Conservation (phyloP, 352 stramenopile species). For the Plasmopara viticola region DNA sequence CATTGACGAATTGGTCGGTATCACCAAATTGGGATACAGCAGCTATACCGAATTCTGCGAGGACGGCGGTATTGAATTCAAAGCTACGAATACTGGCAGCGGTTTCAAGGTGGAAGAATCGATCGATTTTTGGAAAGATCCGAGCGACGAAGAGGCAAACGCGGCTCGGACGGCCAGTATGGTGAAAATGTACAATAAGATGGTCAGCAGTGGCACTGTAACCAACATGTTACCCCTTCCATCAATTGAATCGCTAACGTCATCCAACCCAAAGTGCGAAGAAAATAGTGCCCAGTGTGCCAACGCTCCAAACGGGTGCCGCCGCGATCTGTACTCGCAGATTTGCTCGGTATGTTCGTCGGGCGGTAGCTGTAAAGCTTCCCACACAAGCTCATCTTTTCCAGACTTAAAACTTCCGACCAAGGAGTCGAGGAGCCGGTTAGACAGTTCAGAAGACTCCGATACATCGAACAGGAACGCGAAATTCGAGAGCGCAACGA, state of each 20-base stretch:
- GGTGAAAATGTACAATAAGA: slow-evolving; percentile 47
- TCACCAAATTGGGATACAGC: slow-evolving; percentile 49
- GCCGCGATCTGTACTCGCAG: slow-evolving; percentile 54
- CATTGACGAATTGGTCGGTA: slow-evolving; percentile 59
- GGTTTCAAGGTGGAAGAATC: slow-evolving; percentile 28
- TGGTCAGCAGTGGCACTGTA: slow-evolving; percentile 23
- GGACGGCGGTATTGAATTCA: slow-evolving; percentile 48
- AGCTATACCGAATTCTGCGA: slow-evolving; percentile 62
- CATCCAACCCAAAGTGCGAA: slow-evolving; percentile 61
- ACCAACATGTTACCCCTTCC: slow-evolving; percentile 48
- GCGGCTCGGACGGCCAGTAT: slow-evolving; percentile 30
- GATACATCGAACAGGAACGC: neutral
- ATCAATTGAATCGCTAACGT: slow-evolving; percentile 25
- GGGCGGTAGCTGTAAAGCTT: neutral
- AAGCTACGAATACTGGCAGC: slow-evolving; percentile 26
- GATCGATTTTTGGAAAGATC: slow-evolving; percentile 61
- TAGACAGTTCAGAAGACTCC: neutral
- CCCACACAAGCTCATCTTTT: neutral
- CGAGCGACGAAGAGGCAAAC: slow-evolving; percentile 38
- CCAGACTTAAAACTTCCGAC: neutral
- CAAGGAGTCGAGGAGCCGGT: neutral
- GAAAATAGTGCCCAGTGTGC: slow-evolving; percentile 49
- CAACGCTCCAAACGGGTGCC: slow-evolving; percentile 37
- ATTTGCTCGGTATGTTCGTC: slow-evolving; percentile 49
- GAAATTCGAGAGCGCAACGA: neutral